Percentiles rank a stretch among this genome's conserved stretches.
Conservation (phyloP, 2,329 filamentous ascomycete species). For the Fonsecaea monophora region DNA sequence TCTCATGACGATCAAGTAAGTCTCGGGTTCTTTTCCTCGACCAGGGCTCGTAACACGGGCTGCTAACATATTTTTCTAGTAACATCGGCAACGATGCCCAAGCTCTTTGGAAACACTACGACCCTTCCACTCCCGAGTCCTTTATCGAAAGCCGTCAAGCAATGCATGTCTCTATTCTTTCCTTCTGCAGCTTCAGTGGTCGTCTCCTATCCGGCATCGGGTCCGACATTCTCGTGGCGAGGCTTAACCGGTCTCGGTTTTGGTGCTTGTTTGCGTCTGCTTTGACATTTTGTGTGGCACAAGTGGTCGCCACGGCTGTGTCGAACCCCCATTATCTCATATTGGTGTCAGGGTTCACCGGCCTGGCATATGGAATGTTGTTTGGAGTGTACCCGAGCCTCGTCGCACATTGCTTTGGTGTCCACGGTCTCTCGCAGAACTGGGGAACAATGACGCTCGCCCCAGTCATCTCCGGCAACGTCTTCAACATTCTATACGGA, state of each 20-base stretch:
- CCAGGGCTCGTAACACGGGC: background rate
- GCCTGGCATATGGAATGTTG: conserved; percentile 88
- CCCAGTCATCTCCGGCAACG: conserved; percentile 83
- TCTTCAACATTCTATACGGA: conserved; percentile 94
- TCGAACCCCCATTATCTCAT: conserved; percentile 78
- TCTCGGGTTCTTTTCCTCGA: conserved; percentile 35
- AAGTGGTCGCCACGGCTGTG: conserved; percentile 76
- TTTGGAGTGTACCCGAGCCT: conserved; percentile 95
- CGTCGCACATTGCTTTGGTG: conserved; percentile 87
- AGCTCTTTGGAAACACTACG: conserved; percentile 86
- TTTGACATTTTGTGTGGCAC: conserved; percentile 77
- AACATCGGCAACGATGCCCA: conserved; percentile 92
- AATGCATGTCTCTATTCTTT: conserved; percentile 93
- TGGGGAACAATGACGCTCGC: conserved; percentile 95
- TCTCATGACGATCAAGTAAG: conserved; percentile 98
- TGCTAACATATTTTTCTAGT: conserved; percentile 54
- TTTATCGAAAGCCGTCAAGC: conserved; percentile 84
- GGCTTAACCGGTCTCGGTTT: conserved; percentile 77
- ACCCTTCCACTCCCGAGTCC: conserved; percentile 71
- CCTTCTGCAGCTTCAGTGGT: conserved; percentile 82
- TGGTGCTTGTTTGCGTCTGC: conserved; percentile 88
- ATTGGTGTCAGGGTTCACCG: conserved; percentile 81
- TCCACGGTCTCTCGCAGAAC: conserved; percentile 87
- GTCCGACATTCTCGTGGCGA: conserved; percentile 87
- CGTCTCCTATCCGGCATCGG: conserved; percentile 83